Percentiles rank a stretch among this genome's conserved stretches.
Conservation (phyloP, 108 stramenopile genomes). For the Pseudonitzschia delicatissima region DNA sequence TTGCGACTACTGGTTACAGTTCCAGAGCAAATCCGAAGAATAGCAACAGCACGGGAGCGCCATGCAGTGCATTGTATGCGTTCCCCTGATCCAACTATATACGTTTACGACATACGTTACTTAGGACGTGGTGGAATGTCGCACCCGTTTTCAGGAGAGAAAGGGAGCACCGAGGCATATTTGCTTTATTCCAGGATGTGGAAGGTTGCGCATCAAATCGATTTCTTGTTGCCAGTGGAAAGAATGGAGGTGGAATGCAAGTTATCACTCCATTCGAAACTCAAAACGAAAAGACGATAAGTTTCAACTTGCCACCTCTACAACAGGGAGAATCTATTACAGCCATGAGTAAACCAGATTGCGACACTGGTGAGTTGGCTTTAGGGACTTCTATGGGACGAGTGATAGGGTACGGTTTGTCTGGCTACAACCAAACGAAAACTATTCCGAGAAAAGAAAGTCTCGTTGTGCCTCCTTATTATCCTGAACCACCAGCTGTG, state of each 20-base stretch:
- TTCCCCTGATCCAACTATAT: slow-evolving; percentile 66
- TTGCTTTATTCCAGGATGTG: slow-evolving; percentile 56
- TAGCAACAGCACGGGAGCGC: neutral
- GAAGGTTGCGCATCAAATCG: slow-evolving; percentile 29
- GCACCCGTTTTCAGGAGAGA: slow-evolving; percentile 53
- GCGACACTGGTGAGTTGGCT: slow-evolving; percentile 36
- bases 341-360: slow-evolving; percentile 37
- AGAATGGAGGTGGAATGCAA: slow-evolving; percentile 71
- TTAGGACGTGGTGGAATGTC: slow-evolving; percentile 76
- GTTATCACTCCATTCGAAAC: slow-evolving; percentile 65
- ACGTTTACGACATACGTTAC: slow-evolving; percentile 76
- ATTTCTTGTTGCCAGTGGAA: slow-evolving; percentile 69
- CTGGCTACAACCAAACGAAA: slow-evolving; percentile 36
- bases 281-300: slow-evolving; percentile 26
- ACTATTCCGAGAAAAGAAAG: slow-evolving; percentile 23
- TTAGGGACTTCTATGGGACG: slow-evolving; percentile 65
- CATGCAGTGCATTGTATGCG: slow-evolving; percentile 55
- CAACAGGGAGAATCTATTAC: slow-evolving; percentile 64
- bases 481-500: slow-evolving; percentile 44
- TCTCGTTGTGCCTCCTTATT: slow-evolving; percentile 51
- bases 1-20: slow-evolving; percentile 74
- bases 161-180: slow-evolving; percentile 63
- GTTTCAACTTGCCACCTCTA: slow-evolving; percentile 58
- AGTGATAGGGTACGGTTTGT: slow-evolving; percentile 52
- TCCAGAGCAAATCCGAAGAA: slow-evolving; percentile 33